Conservation (phyloP, 1,284 basidiomycete genomes). For the Apiotrichum gamsii region DNA sequence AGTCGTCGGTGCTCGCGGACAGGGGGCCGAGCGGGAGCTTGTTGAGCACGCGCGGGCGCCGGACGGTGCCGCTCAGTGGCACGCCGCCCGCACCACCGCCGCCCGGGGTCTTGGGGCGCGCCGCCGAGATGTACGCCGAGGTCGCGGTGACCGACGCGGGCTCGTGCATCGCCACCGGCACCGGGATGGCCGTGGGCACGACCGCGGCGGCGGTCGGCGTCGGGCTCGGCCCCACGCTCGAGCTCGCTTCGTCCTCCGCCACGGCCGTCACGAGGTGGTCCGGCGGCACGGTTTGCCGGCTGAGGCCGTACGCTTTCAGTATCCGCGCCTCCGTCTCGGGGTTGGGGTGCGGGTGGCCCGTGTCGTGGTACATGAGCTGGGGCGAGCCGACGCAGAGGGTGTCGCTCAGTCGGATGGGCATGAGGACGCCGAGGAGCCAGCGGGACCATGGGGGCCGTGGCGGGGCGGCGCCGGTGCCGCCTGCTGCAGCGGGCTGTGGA, state of each 20-base stretch:
- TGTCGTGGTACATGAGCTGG: background rate
- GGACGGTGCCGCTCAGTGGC: background rate
- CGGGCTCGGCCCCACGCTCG: no score
- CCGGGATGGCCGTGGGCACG: no score
- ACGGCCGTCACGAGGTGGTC: background rate
- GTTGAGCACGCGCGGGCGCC: conserved; percentile 12
- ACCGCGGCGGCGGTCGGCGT: no score
- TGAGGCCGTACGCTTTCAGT: background rate
- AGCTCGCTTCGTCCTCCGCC: no score
- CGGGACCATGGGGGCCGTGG: conserved; percentile 5
- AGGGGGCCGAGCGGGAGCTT: conserved; percentile 8
- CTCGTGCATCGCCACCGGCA: no score
- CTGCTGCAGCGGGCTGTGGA: no score
- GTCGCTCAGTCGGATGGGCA: conserved; percentile 4
- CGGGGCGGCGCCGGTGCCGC: no score
- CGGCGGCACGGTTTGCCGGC: background rate
- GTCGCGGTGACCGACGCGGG: no score
- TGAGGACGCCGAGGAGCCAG: conserved; percentile 12
- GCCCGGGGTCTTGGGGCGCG: no score
- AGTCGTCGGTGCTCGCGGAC: background rate
- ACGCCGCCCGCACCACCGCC: no score
- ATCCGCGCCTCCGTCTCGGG: conserved; percentile 2
- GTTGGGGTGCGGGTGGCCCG: no score
- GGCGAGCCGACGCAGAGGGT: background rate
- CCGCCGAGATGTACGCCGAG: no score